A percentile compares a stretch with the other conserved stretches of the same genome.
Evolutionary conservation across 2,329 filamentous ascomycete species (phyloP).

Genomic region (Aspergillus terreus): DNA sequence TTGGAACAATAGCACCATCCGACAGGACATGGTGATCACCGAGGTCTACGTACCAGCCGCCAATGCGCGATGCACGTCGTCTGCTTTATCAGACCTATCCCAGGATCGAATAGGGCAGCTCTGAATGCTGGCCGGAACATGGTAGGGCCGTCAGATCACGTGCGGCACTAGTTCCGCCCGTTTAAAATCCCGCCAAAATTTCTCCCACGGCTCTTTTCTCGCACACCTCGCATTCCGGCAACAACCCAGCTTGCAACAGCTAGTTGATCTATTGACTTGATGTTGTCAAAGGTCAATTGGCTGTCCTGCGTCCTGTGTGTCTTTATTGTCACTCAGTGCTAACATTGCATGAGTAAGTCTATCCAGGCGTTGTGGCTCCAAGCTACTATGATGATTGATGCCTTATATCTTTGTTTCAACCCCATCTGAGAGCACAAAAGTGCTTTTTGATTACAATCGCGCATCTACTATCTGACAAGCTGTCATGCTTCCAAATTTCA

Average conservation of each 20-base stretch:
- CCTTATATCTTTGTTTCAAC: constrained; percentile 37
- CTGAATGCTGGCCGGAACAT: constrained; percentile 6
- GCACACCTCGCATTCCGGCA: constrained; percentile 1
- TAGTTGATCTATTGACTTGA: not conserved
- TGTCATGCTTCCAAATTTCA: not conserved
- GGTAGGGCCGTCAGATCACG: constrained; percentile 18
- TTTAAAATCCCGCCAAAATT: constrained; percentile 18
- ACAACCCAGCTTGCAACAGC: not conserved
- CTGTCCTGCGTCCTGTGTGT: no score
- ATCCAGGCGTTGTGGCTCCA: not conserved
- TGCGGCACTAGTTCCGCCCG: constrained; percentile 17
- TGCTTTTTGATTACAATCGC: constrained; percentile 27
- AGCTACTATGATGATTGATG: constrained; percentile 31
- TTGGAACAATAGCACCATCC: no score
- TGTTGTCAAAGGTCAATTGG: not conserved
- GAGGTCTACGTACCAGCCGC: no score
- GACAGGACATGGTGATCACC: no score
- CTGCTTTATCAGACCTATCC: no score
- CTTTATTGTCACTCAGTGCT: not conserved
- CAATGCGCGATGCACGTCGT: no score
- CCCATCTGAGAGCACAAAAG: constrained; percentile 32
- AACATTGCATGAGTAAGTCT: not conserved
- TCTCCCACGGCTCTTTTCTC: constrained; percentile 4
- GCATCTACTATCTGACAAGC: constrained; percentile 27
- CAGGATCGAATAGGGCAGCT: not conserved